Evolutionary conservation across 345 rosid genomes (phyloP).

Genomic region (Dimocarpus longan): DNA sequence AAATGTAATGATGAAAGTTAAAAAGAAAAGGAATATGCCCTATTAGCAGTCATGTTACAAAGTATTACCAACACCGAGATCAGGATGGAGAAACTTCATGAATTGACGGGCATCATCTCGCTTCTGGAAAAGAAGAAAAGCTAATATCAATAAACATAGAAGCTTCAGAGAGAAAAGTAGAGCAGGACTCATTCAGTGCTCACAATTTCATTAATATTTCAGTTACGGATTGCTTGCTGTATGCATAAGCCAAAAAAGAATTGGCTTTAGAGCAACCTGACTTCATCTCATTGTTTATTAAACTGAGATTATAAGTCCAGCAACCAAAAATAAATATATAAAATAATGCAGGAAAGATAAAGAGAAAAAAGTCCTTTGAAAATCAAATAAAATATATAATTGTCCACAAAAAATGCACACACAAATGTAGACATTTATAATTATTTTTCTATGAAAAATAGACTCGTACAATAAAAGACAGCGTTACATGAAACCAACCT

Average conservation of each 20-base stretch:
- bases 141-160: constrained; percentile 24
- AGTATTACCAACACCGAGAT: constrained; percentile 88
- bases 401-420: too few species aligned
- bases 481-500: constrained; percentile 51
- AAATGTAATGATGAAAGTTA: not conserved
- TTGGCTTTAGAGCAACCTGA: not conserved
- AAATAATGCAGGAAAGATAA: not conserved
- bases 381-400: not conserved
- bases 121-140: constrained; percentile 48
- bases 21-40: not conserved
- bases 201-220: not conserved
- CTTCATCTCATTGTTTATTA: not conserved
- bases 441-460: not conserved
- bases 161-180: not conserved
- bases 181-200: not conserved
- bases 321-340: not conserved
- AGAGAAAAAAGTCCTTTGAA: not conserved
- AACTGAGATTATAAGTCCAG: constrained; percentile 6
- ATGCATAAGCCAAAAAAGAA: not conserved
- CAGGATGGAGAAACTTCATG: constrained; percentile 98
- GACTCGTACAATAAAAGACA: not conserved
- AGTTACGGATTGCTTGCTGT: not conserved
- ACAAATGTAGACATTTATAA: not conserved
- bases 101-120: constrained; percentile 96
- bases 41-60: constrained; percentile 13